phyloP scores from a whole-genome alignment of 371 early-diverging fungal species.

The Mucor lusitanicus region DNA sequence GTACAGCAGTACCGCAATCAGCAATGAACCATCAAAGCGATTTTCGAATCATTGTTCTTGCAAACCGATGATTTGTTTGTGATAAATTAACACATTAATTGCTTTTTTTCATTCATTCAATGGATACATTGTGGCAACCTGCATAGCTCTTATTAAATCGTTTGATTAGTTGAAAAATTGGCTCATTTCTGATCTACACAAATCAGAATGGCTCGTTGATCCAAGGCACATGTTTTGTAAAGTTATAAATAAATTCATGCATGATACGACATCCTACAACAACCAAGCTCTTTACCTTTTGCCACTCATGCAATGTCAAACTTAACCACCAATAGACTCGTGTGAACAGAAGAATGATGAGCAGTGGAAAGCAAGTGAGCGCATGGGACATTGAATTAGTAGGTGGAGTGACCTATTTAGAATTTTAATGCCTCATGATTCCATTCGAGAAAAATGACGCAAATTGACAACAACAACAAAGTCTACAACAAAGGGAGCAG shows the following conservation, averaged over 20 bases:
- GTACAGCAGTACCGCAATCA: background rate
- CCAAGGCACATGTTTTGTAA: background rate
- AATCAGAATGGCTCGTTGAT: background rate
- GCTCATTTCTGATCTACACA: background rate
- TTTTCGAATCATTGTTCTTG: background rate
- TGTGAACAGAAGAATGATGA: background rate
- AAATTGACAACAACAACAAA: background rate
- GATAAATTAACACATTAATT: too few relatives aligned
- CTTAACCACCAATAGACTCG: background rate
- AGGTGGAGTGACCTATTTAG: background rate
- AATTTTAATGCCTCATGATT: slow-evolving; percentile 6
- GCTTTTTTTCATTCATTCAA: background rate
- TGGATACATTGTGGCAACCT: background rate
- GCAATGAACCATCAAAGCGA: background rate
- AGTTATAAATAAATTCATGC: background rate
- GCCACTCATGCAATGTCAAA: background rate
- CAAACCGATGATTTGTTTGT: too few relatives aligned
- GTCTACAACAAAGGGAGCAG: background rate
- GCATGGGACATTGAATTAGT: background rate
- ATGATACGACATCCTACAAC: background rate
- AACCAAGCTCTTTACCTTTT: background rate
- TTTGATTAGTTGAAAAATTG: background rate
- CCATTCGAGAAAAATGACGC: slow-evolving; percentile 4
- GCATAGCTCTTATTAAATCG: background rate
- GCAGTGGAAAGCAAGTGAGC: background rate